These are phyloP conservation scores for Phaffomyces thermotolerans DNA, from an alignment of 805 yeast species.

Conservation along the genomic window DNA sequence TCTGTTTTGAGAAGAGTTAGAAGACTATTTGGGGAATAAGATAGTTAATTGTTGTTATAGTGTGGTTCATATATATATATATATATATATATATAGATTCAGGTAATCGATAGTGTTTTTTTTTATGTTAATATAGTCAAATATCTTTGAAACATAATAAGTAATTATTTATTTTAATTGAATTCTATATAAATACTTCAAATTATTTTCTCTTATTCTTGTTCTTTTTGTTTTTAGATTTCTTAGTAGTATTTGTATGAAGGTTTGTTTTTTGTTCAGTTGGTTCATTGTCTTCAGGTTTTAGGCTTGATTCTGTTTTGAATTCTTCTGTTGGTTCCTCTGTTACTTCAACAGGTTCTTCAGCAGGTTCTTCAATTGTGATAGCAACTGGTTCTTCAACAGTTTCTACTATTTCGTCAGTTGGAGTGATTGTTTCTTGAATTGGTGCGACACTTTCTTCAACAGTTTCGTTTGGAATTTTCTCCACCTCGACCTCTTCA, in stretches of 20 bases:
- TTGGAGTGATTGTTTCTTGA: no score
- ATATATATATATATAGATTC: constrained; percentile 3
- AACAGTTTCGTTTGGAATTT: no score
- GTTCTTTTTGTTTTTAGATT: constrained; percentile 5
- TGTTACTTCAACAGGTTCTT: background rate
- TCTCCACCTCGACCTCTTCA: background rate
- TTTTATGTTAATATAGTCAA: no score
- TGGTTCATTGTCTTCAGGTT: constrained; percentile 15
- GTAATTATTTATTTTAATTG: no score
- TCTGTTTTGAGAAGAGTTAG: constrained; percentile 90
- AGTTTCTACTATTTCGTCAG: background rate
- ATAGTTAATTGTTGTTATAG: no score
- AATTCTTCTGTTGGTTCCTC: constrained; percentile 1
- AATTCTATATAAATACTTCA: constrained; percentile 2
- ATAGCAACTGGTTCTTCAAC: constrained; percentile 4
- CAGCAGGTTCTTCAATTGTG: background rate
- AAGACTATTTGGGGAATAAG: constrained; percentile 85
- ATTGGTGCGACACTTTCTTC: no score
- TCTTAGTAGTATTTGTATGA: background rate
- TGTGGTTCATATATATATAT: no score
- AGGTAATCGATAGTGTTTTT: constrained; percentile 6
- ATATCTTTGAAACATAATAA: no score
- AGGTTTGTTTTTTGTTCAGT: constrained; percentile 6
- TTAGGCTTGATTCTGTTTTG: background rate
- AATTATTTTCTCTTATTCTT: constrained; percentile 12